These are phyloP conservation scores for Phytophthora pistaciae DNA, from an alignment of 352 stramenopile genomes.

Conservation along the genomic window DNA sequence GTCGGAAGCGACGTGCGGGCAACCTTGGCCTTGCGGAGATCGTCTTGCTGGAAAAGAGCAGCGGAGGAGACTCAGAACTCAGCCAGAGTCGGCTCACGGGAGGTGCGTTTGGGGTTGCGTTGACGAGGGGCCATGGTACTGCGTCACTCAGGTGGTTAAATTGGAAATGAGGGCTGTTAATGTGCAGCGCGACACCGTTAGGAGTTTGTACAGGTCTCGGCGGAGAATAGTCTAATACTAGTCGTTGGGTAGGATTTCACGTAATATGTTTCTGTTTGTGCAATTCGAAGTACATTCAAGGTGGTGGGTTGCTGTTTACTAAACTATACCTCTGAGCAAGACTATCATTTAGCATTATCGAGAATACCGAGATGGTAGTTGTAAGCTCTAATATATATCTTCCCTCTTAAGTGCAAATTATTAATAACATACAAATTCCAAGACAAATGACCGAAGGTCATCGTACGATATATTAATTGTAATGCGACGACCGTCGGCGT, in stretches of 20 bases:
- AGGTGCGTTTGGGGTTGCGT: background rate
- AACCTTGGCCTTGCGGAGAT: background rate
- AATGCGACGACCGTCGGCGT: too few species aligned
- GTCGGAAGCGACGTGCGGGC: background rate
- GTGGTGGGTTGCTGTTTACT: background rate
- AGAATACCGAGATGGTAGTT: too few species aligned
- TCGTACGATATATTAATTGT: too few species aligned
- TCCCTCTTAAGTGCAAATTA: too few species aligned
- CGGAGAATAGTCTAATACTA: background rate
- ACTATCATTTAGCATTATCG: background rate
- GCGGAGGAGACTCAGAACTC: background rate
- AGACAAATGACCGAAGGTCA: too few species aligned
- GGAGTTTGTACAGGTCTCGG: too few species aligned
- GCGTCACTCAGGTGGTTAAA: background rate
- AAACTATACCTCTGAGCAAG: background rate
- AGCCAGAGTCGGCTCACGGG: background rate
- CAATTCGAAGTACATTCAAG: background rate
- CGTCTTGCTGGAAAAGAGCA: background rate
- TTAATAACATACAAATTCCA: too few species aligned
- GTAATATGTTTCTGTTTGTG: background rate
- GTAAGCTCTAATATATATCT: too few species aligned
- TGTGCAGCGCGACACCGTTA: background rate
- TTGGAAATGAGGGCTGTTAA: background rate
- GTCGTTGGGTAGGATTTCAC: background rate
- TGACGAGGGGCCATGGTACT: background rate